These are phyloP conservation scores for Erigeron canadensis DNA, from an alignment of 129 eudicot genomes.

Conservation along the genomic window DNA sequence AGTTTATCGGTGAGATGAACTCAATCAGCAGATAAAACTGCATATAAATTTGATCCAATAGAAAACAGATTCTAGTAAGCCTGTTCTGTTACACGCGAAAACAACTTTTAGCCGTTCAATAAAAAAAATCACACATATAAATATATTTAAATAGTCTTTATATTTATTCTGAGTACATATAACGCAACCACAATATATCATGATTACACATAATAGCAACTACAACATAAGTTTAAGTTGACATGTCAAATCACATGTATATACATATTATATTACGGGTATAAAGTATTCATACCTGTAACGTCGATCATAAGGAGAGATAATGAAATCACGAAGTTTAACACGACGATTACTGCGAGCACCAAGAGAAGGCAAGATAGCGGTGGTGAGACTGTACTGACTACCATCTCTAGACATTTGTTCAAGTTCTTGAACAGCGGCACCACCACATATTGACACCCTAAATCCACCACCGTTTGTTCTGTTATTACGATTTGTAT, in stretches of 20 bases:
- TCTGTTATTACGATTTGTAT: neutral
- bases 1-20: slow-evolving; percentile 8
- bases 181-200: neutral
- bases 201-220: too few relatives aligned
- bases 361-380: slow-evolving; percentile 78
- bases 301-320: slow-evolving; percentile 67
- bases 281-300: too few relatives aligned
- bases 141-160: too few relatives aligned
- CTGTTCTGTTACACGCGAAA: slow-evolving; percentile 23
- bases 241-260: neutral
- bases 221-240: neutral
- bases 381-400: slow-evolving; percentile 33
- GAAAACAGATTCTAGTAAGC: slow-evolving; percentile 17
- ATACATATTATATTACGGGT: too few relatives aligned
- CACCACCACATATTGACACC: slow-evolving; percentile 35
- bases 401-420: slow-evolving; percentile 66
- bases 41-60: neutral
- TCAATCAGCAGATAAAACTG: neutral
- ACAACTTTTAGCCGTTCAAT: too few relatives aligned
- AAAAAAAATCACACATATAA: too few relatives aligned
- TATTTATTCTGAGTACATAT: too few relatives aligned
- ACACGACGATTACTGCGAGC: slow-evolving; percentile 45
- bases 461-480: slow-evolving; percentile 35
- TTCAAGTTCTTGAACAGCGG: slow-evolving; percentile 43
- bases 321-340: slow-evolving; percentile 44